Conservation (phyloP, 2,329 filamentous ascomycete genomes). For the Arthrobotrys sinensis region DNA sequence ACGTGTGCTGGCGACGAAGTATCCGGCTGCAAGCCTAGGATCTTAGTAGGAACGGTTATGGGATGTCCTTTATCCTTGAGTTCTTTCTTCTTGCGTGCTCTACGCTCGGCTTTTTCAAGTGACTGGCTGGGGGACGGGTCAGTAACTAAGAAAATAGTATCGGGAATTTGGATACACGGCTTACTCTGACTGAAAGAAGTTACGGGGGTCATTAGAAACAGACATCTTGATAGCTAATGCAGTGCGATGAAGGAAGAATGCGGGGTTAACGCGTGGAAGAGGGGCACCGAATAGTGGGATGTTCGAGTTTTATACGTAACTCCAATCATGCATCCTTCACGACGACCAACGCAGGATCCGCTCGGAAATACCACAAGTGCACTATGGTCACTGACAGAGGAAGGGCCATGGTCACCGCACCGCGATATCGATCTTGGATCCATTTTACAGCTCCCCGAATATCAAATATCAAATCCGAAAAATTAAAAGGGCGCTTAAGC, state of each 20-base stretch:
- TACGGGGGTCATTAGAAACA: slow-evolving; percentile 79
- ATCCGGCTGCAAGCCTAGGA: slow-evolving; percentile 81
- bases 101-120: slow-evolving; percentile 69
- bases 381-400: too few species aligned
- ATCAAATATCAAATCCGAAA: too few species aligned
- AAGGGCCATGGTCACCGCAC: too few species aligned
- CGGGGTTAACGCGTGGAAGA: slow-evolving; percentile 29
- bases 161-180: slow-evolving; percentile 65
- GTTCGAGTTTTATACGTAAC: slow-evolving; percentile 43
- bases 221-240: slow-evolving; percentile 70
- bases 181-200: slow-evolving; percentile 95
- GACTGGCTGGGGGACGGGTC: slow-evolving; percentile 63
- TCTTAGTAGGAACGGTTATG: slow-evolving; percentile 85
- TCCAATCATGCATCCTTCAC: slow-evolving; percentile 9
- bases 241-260: background rate
- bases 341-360: slow-evolving; percentile 25
- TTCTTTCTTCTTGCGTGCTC: slow-evolving; percentile 79
- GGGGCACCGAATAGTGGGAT: slow-evolving; percentile 36
- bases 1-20: slow-evolving; percentile 76
- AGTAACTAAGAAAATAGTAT: slow-evolving; percentile 7
- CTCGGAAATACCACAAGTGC: slow-evolving; percentile 1
- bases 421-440: too few species aligned
- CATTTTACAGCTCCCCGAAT: too few species aligned
- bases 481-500: background rate
- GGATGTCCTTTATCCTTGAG: slow-evolving; percentile 86